Base-by-base conservation (phyloP, 108 stramenopile genomes). In the Halocafeteria seosinensis region DNA sequence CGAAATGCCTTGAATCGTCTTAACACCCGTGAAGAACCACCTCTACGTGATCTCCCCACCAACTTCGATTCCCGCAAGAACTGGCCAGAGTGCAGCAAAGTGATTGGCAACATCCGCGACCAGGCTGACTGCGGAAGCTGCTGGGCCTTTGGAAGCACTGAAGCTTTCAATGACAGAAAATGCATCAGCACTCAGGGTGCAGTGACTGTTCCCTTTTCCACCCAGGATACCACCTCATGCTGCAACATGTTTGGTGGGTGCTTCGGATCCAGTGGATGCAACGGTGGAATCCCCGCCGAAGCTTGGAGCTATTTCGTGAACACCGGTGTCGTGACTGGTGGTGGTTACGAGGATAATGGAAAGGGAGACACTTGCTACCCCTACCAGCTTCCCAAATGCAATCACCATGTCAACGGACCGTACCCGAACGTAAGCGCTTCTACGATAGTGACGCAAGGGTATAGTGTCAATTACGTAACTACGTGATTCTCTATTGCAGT, bases 101-200 rank as follows among this genome's bases (percentile, higher is more conserved):
- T 79, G 26, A 76, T 70, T 31, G 80, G 78, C 50, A 55, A 66
- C 65, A 38, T 66, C 55, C 53, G 53, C 12, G 65, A 66, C 65
- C 65, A 81, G 75, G 63, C 64, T 24, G 61, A 59, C 26, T 81
- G 80, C 61, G 80, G 80, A 30, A 71, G 74, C 30, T 81, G 80
- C 75, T 81, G 80, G 80, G 80, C 79, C 1, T 78, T 80, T 42
- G 77, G 72, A 11, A 70, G 72, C 36, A 73, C 77, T 26, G 79
- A 78, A 69, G 77, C 79, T 27, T 76, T 78, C 69, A 73, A 78
- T 34, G 79, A 78, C 65, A 55, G 79, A 17, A n/a, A 25, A 51
- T 76, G 74, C 66, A 66, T 71, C 12, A 55, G 57, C 34, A 34
- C 34, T 34, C 37, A 50, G 5, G 71, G 58, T 37, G 62, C 61